Base-by-base conservation (phyloP, 306 rosid genomes). In the Amphicarpaea edgeworthii region DNA sequence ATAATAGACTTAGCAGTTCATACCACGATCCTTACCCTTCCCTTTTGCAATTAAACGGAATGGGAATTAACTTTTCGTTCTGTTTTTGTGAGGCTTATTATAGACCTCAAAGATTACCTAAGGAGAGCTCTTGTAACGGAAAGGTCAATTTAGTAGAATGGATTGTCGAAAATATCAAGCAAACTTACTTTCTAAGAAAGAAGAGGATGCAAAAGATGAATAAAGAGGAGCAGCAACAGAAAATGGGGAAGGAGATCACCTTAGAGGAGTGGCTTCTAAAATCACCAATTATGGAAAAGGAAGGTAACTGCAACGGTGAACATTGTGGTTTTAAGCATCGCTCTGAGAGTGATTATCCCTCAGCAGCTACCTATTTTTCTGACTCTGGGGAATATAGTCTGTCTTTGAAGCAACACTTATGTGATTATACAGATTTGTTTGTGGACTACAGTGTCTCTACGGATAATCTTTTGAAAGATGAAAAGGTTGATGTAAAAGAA, bases 261-360 rank as follows among this genome's bases (percentile, higher is more conserved):
- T 62, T 80, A 38, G 76, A 78, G 57, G 87, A 84, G 19, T 76
- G 87, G 83, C 76, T 82, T 73, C 75, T 63, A 24, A 63, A 66
- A 17, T 77, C 87, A 30, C 86, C 79, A 60, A 78, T 26, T 6
- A n/a, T 41, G 5, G 30, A 68, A 14, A 17, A 60, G 12, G 30
- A 46, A 55, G 59, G 63, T 59, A 57, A 66, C 57, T 54, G 12
- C 40, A 30, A 6, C 26, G 80, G 42, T 45, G 57, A 74, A 30
- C 53, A 51, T 45, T 60, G 61, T 51, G 62, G 9, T 54, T 70
- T 28, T 40, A 46, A 62, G 62, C 81, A 83, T 28, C n/a, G 1
- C 3, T 58, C 41, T 30, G 55, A 45, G 50, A 53, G 63, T 81
- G 70, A 74, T 75, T 80, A 14, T 76, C 87, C 73, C 14, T 70